A percentile compares a stretch with the other conserved stretches of the same genome.
Conservation (phyloP, 139 green algal species). For the Chlorella vulgaris region DNA sequence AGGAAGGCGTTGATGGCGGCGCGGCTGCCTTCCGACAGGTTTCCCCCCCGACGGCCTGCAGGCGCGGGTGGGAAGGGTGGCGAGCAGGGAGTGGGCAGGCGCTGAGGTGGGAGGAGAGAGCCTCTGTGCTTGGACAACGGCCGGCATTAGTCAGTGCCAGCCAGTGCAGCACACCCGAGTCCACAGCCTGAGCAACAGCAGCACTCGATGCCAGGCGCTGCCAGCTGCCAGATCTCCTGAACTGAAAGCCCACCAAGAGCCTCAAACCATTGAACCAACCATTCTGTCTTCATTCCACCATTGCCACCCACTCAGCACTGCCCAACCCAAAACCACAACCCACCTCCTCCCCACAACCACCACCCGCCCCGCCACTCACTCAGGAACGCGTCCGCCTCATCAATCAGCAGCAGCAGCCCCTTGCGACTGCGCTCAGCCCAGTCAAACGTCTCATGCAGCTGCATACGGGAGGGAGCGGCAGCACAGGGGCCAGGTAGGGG, state of each 20-base stretch:
- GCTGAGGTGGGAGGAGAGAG: neutral
- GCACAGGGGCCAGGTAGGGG: neutral
- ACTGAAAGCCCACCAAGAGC: too few relatives aligned
- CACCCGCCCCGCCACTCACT: too few relatives aligned
- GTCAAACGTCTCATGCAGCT: constrained; percentile 98
- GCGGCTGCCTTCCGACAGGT: constrained; percentile 90
- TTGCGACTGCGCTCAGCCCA: constrained; percentile 85
- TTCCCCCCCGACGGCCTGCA: constrained; percentile 68
- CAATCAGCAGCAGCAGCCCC: constrained; percentile 96
- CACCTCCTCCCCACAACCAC: too few relatives aligned
- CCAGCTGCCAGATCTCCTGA: too few relatives aligned
- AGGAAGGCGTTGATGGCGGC: constrained; percentile 95
- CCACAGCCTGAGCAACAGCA: too few relatives aligned
- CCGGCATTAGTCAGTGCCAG: too few relatives aligned
- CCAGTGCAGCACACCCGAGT: too few relatives aligned
- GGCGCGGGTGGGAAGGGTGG: neutral
- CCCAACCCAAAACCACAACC: too few relatives aligned
- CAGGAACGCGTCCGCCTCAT: constrained; percentile 98
- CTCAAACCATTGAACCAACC: too few relatives aligned
- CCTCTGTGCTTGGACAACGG: neutral
- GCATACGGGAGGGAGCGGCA: neutral
- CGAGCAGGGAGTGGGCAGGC: neutral
- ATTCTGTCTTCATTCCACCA: too few relatives aligned
- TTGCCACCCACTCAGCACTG: too few relatives aligned
- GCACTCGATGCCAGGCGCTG: too few relatives aligned